These are phyloP conservation scores for Botrytis tulipae DNA, from an alignment of 2,329 filamentous ascomycete species.

Conservation along the genomic window DNA sequence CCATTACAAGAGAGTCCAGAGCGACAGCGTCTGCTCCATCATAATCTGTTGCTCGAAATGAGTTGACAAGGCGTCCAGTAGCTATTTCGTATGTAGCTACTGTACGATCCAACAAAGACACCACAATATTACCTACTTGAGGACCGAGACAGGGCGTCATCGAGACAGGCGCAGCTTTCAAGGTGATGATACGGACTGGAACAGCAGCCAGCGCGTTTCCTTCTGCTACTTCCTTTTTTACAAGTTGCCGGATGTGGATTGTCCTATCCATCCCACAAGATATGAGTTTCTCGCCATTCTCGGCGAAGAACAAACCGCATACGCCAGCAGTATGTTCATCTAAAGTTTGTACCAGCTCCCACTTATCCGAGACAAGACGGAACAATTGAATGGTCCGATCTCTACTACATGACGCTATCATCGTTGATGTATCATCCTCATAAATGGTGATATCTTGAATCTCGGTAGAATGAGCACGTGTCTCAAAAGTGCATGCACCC, in stretches of 20 bases:
- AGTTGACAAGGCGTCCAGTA: constrained; percentile 66
- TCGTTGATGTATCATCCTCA: constrained; percentile 56
- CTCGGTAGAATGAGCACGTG: constrained; percentile 83
- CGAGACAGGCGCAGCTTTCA: constrained; percentile 84
- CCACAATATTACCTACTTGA: constrained; percentile 50
- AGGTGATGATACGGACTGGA: constrained; percentile 70
- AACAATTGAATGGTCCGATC: constrained; percentile 97
- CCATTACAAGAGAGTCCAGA: constrained; percentile 72
- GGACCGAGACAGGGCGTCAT: constrained; percentile 69
- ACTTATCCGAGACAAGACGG: constrained; percentile 52
- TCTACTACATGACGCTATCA: constrained; percentile 80
- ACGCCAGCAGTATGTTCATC: constrained; percentile 89
- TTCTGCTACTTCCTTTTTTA: constrained; percentile 62
- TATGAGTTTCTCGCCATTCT: constrained; percentile 65
- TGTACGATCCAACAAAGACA: constrained; percentile 60
- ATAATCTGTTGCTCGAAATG: constrained; percentile 81
- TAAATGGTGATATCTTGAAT: constrained; percentile 78
- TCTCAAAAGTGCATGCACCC: constrained; percentile 62
- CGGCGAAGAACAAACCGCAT: constrained; percentile 70
- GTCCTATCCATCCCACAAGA: constrained; percentile 89
- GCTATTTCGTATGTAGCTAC: constrained; percentile 61
- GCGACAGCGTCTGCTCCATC: constrained; percentile 79
- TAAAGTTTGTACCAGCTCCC: constrained; percentile 85
- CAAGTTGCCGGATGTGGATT: constrained; percentile 75
- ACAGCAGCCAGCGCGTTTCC: constrained; percentile 71